These are phyloP conservation scores for Udeniomyces megalosporus DNA, from an alignment of 768 basidiomycete genomes.

Conservation along the genomic window DNA sequence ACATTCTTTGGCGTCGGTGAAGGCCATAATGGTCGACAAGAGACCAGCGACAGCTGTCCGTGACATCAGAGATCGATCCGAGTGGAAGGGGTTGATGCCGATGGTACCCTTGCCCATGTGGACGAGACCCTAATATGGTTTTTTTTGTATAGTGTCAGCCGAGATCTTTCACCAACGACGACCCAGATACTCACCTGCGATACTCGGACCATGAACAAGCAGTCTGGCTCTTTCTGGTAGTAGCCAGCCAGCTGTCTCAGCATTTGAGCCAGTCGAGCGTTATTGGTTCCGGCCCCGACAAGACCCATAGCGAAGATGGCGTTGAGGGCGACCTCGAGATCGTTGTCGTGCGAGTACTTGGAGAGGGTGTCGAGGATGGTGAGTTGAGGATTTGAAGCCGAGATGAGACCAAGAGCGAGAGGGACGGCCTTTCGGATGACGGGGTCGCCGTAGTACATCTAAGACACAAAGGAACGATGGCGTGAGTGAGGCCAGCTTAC, in stretches of 20 bases:
- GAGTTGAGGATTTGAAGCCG: conserved; percentile 87
- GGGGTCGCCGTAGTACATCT: conserved; percentile 99
- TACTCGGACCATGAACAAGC: conserved; percentile 86
- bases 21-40: conserved; percentile 70
- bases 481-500: too few relatives aligned
- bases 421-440: conserved; percentile 81
- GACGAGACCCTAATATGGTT: conserved; percentile 86
- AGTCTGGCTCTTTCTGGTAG: conserved; percentile 93
- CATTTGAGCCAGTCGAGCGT: conserved; percentile 94
- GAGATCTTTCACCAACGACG: too few relatives aligned
- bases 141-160: too few relatives aligned
- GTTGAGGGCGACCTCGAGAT: conserved; percentile 87
- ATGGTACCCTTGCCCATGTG: conserved; percentile 99
- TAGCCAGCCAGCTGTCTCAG: conserved; percentile 91
- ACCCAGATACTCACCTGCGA: conserved; percentile 38
- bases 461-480: background rate
- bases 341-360: conserved; percentile 97
- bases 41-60: conserved; percentile 77
- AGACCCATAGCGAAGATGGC: conserved; percentile 98
- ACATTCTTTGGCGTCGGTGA: conserved; percentile 76
- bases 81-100: conserved; percentile 90
- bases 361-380: conserved; percentile 91
- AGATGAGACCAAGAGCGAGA: conserved; percentile 84
- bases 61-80: conserved; percentile 76
- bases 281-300: conserved; percentile 96